Base-by-base conservation (phyloP, 805 yeast genomes). In the Pichia manshurica region DNA sequence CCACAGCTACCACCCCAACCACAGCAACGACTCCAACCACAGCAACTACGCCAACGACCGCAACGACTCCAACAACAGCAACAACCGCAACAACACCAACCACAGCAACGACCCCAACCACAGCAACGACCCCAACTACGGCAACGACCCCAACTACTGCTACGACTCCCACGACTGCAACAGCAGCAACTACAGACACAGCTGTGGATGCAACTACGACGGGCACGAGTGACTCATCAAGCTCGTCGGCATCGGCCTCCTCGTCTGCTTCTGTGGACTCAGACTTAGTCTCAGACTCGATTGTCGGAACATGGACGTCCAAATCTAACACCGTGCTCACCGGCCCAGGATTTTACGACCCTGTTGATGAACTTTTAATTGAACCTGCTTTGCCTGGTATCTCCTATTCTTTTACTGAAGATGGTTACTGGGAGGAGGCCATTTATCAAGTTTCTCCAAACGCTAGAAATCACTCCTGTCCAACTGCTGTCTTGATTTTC, bases 311-410 rank as follows among this genome's bases (percentile, higher is more conserved):
- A 0, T 93, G 99, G 99, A 67, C 90, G 1, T 84, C 97, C 16
- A 93, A 93, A 66, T 82, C 97, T 12, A 87, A 86, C 64, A 81
- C 95, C 12, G 99, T 93, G 7, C 83, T 91, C 70, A 93, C 99
- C 1, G 99, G 99, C 0, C 96, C 98, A 6, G 85, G 90, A 2
- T 93, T 93, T 62, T 93, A 79, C 64, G 98, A 93, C 65, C 99
- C 99, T 2, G 85, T 89, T 25, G 96, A 91, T 62, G 99, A 93
- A 66, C 77, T 91, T 16, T 71, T 93, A 49, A 87, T 89, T 52
- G 99, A 93, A 64, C 99, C 99, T 2, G 91, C 90, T 8, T 74
- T 93, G 37, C 96, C 99, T 1, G 99, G 99, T 34, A 78, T 91
- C 47, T 83, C 95, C 5, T 87, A 83, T 67, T 87, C 96, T 2